A percentile compares a stretch with the other conserved stretches of the same genome.
phyloP scores from a whole-genome alignment of 371 early-diverging fungal genomes.

The Encephalitozoon hellem region DNA sequence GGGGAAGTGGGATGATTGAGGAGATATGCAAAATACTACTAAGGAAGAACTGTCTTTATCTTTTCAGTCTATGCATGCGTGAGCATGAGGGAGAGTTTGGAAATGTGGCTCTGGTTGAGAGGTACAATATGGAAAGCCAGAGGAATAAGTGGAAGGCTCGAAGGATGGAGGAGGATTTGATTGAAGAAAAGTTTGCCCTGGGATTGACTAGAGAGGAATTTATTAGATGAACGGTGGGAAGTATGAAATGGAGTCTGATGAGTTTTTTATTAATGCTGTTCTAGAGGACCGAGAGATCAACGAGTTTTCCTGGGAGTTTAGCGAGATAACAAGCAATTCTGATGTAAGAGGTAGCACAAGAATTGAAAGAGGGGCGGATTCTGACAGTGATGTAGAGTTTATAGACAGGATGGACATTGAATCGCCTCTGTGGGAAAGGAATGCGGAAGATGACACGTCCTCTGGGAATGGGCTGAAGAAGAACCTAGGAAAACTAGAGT shows the following conservation, averaged over 20 bases:
- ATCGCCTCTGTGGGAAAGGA: background rate
- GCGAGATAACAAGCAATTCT: background rate
- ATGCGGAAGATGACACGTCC: background rate
- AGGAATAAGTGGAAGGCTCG: background rate
- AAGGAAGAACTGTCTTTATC: background rate
- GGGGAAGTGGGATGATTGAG: background rate
- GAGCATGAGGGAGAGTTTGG: slow-evolving; percentile 8
- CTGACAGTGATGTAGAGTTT: slow-evolving; percentile 24
- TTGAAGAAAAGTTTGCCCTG: slow-evolving; percentile 1
- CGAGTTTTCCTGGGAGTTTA: background rate
- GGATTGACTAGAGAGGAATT: background rate
- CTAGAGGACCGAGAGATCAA: background rate
- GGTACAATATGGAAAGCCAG: slow-evolving; percentile 14
- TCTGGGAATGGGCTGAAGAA: background rate
- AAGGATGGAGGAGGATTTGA: background rate
- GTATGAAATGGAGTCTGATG: slow-evolving; percentile 21
- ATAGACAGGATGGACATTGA: background rate
- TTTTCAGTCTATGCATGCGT: background rate
- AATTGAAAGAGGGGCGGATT: background rate
- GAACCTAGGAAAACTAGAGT: background rate
- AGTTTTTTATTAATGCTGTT: slow-evolving; percentile 29
- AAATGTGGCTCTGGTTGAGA: slow-evolving; percentile 4
- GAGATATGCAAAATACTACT: background rate
- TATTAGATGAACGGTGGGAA: background rate
- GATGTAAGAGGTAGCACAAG: background rate